Evolutionary conservation across 1,284 basidiomycete species (phyloP), one percentile per base, ranked within the genome.

Genomic region (Ustilago hordei): DNA sequence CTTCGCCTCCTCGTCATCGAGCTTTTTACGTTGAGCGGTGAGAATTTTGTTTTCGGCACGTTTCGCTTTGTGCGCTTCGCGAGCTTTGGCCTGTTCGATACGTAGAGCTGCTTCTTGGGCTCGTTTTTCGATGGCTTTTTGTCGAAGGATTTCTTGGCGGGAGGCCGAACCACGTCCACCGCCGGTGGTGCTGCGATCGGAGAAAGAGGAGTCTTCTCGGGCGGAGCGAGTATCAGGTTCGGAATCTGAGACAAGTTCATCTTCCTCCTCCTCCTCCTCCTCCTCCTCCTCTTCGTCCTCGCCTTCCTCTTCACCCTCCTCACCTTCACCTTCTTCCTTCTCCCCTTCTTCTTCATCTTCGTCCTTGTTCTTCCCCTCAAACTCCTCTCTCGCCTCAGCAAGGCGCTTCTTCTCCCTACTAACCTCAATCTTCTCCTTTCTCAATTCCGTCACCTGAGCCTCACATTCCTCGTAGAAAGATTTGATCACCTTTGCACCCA

Each of bases 371-470:
- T 86, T 87, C 55, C 87, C 87, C 56, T 89, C 87, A 47, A 93
- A 89, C n/a, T 86, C 84, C 50, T 89, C 90, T 89, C 94, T 92
- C 78, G 93, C 91, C 84, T 94, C 92, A 63, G 89, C 78, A 65
- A 92, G 89, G 83, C 92, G 91, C 87, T 94, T 95, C 87, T 92
- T 92, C 79, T 92, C 89, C 70, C 95, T 89, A 86, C 95, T 95
- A 60, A 95, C 91, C 78, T 99, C 96, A 41, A 96, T 93, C 86
- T 95, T 94, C 86, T 96, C 94, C 88, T 99, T 99, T 75, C 96
- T 89, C 58, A 97, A 89, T 50, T 95, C 93, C 11, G 97, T 98
- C 69, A 99, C 87, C 75, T 92, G 91, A 77, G 92, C 90, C 81
- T 95, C 95, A 81, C 93, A 94, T 60, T 91, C 90, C 80, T 99